Evolutionary conservation across 148 eudicot genomes (phyloP).

Genomic region (Cornus kousa): DNA sequence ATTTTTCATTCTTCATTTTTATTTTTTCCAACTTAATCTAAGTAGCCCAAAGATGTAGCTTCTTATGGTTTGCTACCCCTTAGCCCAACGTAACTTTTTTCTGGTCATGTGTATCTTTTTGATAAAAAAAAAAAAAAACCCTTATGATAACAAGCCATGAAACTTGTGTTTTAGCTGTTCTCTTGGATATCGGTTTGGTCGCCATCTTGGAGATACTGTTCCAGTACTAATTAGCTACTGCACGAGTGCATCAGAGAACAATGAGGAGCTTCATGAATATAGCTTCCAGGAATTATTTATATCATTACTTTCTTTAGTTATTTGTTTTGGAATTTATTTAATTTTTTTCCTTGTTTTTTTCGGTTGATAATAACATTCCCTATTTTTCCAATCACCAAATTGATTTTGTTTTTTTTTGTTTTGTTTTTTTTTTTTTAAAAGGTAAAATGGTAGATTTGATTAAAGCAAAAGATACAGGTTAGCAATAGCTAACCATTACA

Average conservation of each 20-base stretch:
- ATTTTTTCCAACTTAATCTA: not conserved
- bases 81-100: not conserved
- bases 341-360: no score
- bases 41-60: not conserved
- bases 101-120: not conserved
- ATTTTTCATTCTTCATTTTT: not conserved
- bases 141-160: constrained; percentile 11
- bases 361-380: not conserved
- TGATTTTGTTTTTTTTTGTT: no score
- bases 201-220: constrained; percentile 88
- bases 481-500: no score
- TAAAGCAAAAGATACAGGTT: no score
- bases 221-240: constrained; percentile 79
- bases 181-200: constrained; percentile 97
- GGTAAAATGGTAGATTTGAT: no score
- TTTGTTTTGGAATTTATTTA: not conserved
- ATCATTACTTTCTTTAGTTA: not conserved
- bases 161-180: constrained; percentile 57
- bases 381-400: not conserved
- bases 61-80: not conserved
- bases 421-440: no score
- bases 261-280: constrained; percentile 97
- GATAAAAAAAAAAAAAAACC: no score
- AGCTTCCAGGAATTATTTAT: constrained; percentile 75
- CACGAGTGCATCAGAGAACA: constrained; percentile 88